Percentiles rank a stretch among this genome's conserved stretches.
Evolutionary conservation across 768 basidiomycete species (phyloP).

Genomic region (Rhizopogon rudus): DNA sequence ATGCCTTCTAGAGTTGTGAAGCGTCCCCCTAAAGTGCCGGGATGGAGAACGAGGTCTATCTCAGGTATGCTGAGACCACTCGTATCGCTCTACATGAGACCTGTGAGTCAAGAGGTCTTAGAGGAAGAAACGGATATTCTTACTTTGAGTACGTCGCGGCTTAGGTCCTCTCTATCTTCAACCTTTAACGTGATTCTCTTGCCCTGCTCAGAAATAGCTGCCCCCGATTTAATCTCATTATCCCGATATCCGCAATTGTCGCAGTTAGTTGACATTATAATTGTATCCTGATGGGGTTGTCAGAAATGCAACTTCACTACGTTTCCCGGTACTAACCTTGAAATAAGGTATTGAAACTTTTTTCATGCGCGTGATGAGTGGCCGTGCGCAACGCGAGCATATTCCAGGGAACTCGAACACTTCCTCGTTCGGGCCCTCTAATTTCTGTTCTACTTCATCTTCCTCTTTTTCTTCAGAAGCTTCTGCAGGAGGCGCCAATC

Average conservation of each 20-base stretch:
- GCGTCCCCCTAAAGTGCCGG: slow-evolving; percentile 93
- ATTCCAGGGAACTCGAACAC: slow-evolving; percentile 82
- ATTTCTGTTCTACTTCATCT: slow-evolving; percentile 16
- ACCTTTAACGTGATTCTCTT: slow-evolving; percentile 87
- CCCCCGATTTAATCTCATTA: slow-evolving; percentile 95
- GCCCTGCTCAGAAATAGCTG: slow-evolving; percentile 83
- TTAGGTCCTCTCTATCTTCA: slow-evolving; percentile 87
- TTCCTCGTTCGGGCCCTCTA: slow-evolving; percentile 65
- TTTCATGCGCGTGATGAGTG: slow-evolving; percentile 89
- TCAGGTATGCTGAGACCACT: slow-evolving; percentile 89
- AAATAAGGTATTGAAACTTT: slow-evolving; percentile 96
- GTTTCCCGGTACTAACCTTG: slow-evolving; percentile 49
- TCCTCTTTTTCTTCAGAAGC: slow-evolving; percentile 8
- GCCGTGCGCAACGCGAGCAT: slow-evolving; percentile 86
- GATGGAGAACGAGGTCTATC: slow-evolving; percentile 86
- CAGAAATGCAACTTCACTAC: neutral
- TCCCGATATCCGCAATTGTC: slow-evolving; percentile 93
- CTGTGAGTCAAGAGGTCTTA: neutral
- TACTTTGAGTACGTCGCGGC: slow-evolving; percentile 92
- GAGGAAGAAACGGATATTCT: slow-evolving; percentile 7
- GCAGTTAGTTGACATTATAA: slow-evolving; percentile 99
- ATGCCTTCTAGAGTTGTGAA: slow-evolving; percentile 98
- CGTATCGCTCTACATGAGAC: slow-evolving; percentile 74
- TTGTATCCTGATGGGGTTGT: slow-evolving; percentile 59
- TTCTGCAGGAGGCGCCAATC: slow-evolving; percentile 56